Base-by-base conservation (phyloP, 352 stramenopile genomes). In the Globisporangium nagaii region DNA sequence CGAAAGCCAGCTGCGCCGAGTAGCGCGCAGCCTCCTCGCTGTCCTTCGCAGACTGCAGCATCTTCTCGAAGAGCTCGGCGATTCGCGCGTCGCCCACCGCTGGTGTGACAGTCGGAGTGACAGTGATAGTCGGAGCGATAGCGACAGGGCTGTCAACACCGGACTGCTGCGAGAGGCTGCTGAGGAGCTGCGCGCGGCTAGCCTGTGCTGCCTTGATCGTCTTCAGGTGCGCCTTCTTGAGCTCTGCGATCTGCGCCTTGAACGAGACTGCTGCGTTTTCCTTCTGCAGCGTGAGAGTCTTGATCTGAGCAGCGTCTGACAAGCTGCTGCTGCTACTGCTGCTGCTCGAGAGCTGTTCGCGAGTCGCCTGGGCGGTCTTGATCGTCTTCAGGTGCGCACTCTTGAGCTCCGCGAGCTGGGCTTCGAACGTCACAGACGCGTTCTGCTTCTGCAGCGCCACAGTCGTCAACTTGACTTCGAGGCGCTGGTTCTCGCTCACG, bases 1-100 rank as follows among this genome's bases (percentile, higher is more conserved):
- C 69, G 43, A 90, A 89, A 13, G 81, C 79, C 19, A 75, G 58
- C 50, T 90, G 79, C n/a, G 79, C 81, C 20, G 81, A 69, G 62
- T 80, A 88, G 25, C 81, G 67, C 52, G 79, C 79, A 37, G 81
- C 81, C 28, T 87, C 79, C 35, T 88, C 81, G 47, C 73, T 86
- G 48, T 92, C 81, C 34, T 84, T 74, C 8, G 79, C 75, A 24
- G 71, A 55, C 32, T 77, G 64, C 36, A 76, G 47, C 40, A 67
- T 62, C 39, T 73, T 50, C 54, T 84, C 56, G 13, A 87, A 65
- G 47, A 78, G 56, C 34, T 34, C 32, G 1, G 48, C 25, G 25
- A 57, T 31, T 37, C 19, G n/a, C 4, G 22, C 25, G 13, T 31
- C 28, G 20, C 35, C 9, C 37, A 19, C 9, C 37, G 12, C 4